Base-by-base conservation (phyloP, 805 yeast species). In the Grigorovia humatica region DNA sequence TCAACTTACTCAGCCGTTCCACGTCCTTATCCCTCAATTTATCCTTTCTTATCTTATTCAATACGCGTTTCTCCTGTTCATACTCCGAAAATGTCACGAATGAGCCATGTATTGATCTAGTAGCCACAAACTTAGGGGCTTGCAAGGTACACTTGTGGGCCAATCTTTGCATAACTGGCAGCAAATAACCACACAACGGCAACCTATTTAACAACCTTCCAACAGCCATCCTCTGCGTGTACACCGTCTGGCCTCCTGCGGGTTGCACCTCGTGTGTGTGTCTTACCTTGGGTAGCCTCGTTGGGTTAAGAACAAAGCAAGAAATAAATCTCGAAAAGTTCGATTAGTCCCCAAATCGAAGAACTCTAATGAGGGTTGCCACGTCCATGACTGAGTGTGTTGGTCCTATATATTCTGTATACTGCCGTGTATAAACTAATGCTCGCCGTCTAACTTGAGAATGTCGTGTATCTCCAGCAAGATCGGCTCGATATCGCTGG, bases 61-160 rank as follows among this genome's bases (percentile, higher is more conserved):
- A 73, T 44, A 80, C 67, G 42, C 74, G 82, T 65, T 83, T 83
- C 62, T 86, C 95, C 57, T 85, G 89, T 57, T 82, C 90, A 59
- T 84, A 85, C 18, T 80, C 72, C 43, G 61, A 53, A 44, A 61
- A 3, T 2, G 17, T 4, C 42, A 13, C 17, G 42, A 35, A 18
- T 6, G 55, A 43, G 4, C 32, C 23, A 48, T 61, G 66, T 44
- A 63, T 57, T 8, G 42, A 41, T 43, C 55, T 52, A 1, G 35
- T 40, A n/a, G 4, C 2, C 2, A 35, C 15, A n/a, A 15, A 38
- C 17, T 38, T 38, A 38, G 42, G 42, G 42, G 42, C 17, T 2
- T n/a, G 9, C n/a, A 38, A 13, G 3, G 15, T 38, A 3, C 17
- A 15, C 17, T 9, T 32, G 11, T 2, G 11, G 11, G 15, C 38